phyloP scores from a whole-genome alignment of 129 eudicot species.

The Chrysanthemum makinoi region DNA sequence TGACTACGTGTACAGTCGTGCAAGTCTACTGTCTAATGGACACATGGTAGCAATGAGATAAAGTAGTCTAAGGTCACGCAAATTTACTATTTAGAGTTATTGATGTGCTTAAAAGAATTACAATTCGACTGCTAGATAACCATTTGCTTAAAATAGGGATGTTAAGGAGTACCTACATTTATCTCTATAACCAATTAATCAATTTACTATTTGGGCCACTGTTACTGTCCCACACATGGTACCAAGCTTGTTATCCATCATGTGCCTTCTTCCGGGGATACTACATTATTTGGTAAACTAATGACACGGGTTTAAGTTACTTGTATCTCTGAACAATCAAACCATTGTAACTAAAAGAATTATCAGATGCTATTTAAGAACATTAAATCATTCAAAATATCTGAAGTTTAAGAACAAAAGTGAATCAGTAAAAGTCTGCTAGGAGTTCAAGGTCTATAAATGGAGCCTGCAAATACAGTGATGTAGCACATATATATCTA shows the following conservation, averaged over 20 bases:
- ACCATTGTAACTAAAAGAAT: too few relatives aligned
- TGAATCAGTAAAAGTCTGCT: constrained; percentile 10
- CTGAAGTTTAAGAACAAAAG: not conserved
- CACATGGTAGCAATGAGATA: not conserved
- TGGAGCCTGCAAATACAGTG: not conserved
- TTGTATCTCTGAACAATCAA: too few relatives aligned
- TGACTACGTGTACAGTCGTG: not conserved
- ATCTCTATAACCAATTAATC: not conserved
- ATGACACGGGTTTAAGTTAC: too few relatives aligned
- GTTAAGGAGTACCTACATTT: not conserved
- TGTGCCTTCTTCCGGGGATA: too few relatives aligned
- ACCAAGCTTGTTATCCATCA: too few relatives aligned
- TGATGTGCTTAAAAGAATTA: too few relatives aligned
- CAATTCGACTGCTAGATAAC: not conserved
- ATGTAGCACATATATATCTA: not conserved
- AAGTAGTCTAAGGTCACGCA: not conserved
- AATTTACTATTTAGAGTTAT: not conserved
- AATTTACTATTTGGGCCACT: too few relatives aligned
- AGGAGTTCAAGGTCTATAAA: too few relatives aligned
- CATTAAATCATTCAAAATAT: too few relatives aligned
- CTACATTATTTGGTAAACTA: too few relatives aligned
- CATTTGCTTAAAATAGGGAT: not conserved
- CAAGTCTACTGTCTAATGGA: not conserved
- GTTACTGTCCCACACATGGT: too few relatives aligned
- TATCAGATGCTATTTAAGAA: too few relatives aligned